phyloP scores from a whole-genome alignment of 2,329 filamentous ascomycete species.

The Aspergillus udagawae region DNA sequence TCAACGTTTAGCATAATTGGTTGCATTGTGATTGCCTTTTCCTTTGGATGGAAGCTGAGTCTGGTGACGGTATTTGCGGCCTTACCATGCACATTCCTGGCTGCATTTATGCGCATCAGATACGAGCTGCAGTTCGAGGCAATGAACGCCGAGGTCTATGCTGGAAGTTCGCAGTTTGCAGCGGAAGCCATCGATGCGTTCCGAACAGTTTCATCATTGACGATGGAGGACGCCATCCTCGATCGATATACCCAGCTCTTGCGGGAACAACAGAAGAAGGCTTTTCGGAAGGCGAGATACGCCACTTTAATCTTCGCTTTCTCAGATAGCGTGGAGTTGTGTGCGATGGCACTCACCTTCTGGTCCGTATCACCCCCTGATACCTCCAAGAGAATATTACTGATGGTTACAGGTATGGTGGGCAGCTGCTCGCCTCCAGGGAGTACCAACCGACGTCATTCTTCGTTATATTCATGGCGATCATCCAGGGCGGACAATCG shows the following conservation, averaged over 20 bases:
- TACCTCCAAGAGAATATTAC: not conserved
- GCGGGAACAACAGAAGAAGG: constrained; percentile 53
- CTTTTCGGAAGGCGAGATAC: constrained; percentile 59
- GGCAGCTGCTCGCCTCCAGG: constrained; percentile 51
- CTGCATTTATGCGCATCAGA: constrained; percentile 51
- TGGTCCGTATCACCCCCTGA: constrained; percentile 39
- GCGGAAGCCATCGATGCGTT: constrained; percentile 71
- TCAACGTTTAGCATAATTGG: constrained; percentile 64
- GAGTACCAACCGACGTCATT: constrained; percentile 49
- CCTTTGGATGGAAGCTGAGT: constrained; percentile 73
- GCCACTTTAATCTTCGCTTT: constrained; percentile 64
- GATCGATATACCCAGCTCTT: constrained; percentile 59
- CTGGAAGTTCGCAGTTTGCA: constrained; percentile 69
- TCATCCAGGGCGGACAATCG: constrained; percentile 64
- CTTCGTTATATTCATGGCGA: constrained; percentile 60
- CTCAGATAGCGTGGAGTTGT: constrained; percentile 63
- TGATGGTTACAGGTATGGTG: constrained; percentile 56
- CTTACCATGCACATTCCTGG: constrained; percentile 48
- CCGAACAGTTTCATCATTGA: constrained; percentile 66
- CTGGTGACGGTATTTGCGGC: constrained; percentile 62
- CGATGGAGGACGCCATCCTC: constrained; percentile 64
- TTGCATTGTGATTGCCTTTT: constrained; percentile 62
- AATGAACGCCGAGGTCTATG: constrained; percentile 65
- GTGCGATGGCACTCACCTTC: constrained; percentile 59
- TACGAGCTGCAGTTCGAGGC: constrained; percentile 67